Evolutionary conservation across 2,329 filamentous ascomycete genomes (phyloP), one percentile per base, ranked within the genome.

Genomic region (Talaromyces sp.): DNA sequence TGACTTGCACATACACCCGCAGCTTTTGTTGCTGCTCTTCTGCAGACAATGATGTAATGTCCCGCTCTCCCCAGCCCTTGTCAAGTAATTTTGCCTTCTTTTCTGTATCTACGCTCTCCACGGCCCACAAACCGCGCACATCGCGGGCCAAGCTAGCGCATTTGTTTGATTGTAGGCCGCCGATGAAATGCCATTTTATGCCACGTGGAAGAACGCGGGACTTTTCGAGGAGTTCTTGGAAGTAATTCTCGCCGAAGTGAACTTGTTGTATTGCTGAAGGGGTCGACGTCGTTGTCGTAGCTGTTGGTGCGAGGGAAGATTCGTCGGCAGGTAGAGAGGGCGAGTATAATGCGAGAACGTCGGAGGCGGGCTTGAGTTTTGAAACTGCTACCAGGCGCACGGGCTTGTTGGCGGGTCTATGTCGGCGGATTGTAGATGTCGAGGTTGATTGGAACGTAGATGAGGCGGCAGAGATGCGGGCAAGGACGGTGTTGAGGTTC

Each of bases 191-290:
- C 95, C 95, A 99, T 72, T 85, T 85, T 69, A 99, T 90, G 39
- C 81, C 73, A 3, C 73, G 80, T 0, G 95, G 94, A 11, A 99
- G 85, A 22, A 97, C 76, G 41, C 86, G 85, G 1, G 92, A 90
- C 79, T 99, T 99, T 76, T 96, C 90, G 66, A 85, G 84, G 62
- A 99, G 86, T 78, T 99, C 95, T 79, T 94, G 91, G 3, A 90
- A 85, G 81, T 99, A 99, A 82, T 99, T 99, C 80, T 99, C 95
- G 72, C 95, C 95, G 77, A 98, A 98, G 80, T 99, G 92, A 19
- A 83, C 70, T 63, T 93, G 91, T 1, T 63, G 61, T n/a, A n/a
- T 63, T 1, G 61, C 61, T 19, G 61, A 63, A 15, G 61, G 50
- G 3, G 50, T 57, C 25, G 59, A 27, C 22, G 31, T 39, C 11